Base-by-base conservation (phyloP, 2,329 filamentous ascomycete genomes). In the Teratosphaeria epicoccoides region DNA sequence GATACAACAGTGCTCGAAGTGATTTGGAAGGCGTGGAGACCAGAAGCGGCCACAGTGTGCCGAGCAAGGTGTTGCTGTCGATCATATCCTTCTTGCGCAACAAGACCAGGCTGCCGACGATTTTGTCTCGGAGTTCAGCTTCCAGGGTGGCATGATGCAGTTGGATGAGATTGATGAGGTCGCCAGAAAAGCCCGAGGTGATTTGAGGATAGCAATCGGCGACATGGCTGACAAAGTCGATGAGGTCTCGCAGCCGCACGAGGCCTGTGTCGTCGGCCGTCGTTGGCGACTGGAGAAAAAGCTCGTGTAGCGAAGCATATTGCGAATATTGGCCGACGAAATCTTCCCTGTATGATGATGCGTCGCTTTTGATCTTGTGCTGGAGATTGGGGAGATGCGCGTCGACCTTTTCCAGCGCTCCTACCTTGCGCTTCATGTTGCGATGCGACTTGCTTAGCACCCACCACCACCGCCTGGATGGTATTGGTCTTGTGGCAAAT, bases 361-460 rank as follows among this genome's bases (percentile, higher is more conserved):
- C 88, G 71, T 96, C 90, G 68, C 84, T 80, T 58, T 85, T 81
- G 66, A 95, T 89, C 73, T 95, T 95, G 75, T 95, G 88, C 68
- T 95, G 89, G 49, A 96, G 75, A 71, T 85, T 93, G 57, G 88
- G 83, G 79, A 94, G 76, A 71, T 95, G 88, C 28, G 89, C 90
- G 67, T 96, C 90, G 61, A 95, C 83, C 78, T 96, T 96, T 73
- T 96, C 90, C 70, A 96, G 82, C 55, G 90, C 90, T 51, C 87
- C 88, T 53, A 95, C 80, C 74, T 93, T 94, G 69, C 89, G 80
- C 73, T 95, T 95, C 54, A 82, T 87, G 82, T 88, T 46, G 14
- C 3, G n/a, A n/a, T n/a, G n/a, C n/a, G n/a, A n/a, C n/a, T n/a
- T n/a, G n/a, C n/a, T n/a, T n/a, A n/a, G n/a, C n/a, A n/a, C n/a